phyloP scores from a whole-genome alignment of 2,329 filamentous ascomycete genomes.

The Botrytis hyacinthi region DNA sequence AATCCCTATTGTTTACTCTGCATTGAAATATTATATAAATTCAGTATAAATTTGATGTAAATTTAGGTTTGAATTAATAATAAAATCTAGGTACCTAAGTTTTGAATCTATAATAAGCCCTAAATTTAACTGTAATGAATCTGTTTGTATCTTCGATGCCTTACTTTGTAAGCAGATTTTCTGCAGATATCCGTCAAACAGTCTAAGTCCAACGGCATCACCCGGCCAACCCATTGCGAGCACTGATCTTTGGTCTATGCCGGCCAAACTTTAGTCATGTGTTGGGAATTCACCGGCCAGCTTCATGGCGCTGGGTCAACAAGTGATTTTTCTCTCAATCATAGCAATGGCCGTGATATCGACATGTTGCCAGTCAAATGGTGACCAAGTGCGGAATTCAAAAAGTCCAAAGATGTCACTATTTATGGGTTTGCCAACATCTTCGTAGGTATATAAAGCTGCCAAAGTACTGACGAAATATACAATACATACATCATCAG shows the following conservation, averaged over 20 bases:
- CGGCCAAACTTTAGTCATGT: not conserved
- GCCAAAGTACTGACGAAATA: not conserved
- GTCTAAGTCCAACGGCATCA: not conserved
- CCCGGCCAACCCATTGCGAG: not conserved
- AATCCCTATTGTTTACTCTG: too few relatives aligned
- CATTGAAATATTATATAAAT: too few relatives aligned
- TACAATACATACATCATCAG: not conserved
- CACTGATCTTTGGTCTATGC: not conserved
- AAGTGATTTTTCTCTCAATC: not conserved
- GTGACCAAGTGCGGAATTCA: not conserved
- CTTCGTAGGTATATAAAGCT: not conserved
- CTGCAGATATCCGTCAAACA: too few relatives aligned
- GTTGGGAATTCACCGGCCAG: not conserved
- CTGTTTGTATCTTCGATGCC: rapidly evolving
- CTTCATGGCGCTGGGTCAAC: not conserved
- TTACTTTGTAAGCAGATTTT: too few relatives aligned
- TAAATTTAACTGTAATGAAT: too few relatives aligned
- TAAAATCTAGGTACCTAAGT: too few relatives aligned
- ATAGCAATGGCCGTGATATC: not conserved
- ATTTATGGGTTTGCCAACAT: not conserved
- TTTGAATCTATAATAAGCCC: too few relatives aligned
- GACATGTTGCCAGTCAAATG: not conserved
- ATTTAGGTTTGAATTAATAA: too few relatives aligned
- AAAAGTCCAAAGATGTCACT: not conserved
- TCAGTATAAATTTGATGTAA: too few relatives aligned